phyloP scores from a whole-genome alignment of 139 green algal genomes.

The Micractinium conductrix region DNA sequence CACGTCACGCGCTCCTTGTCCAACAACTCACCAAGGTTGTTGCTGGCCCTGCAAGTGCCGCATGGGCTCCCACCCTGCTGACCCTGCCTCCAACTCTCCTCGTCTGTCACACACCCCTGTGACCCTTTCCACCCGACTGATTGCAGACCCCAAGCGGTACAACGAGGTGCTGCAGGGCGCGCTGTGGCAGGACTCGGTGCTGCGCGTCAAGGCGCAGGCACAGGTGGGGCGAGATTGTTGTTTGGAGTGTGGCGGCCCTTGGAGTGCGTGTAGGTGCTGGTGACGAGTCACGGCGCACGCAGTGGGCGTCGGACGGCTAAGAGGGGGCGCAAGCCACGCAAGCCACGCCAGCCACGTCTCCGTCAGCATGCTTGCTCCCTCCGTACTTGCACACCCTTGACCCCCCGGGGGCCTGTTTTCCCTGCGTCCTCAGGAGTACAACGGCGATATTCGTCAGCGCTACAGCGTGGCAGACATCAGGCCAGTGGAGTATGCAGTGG shows the following conservation, averaged over 20 bases:
- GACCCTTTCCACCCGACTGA: too few relatives aligned
- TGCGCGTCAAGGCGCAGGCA: conserved; percentile 33
- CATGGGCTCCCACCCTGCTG: too few relatives aligned
- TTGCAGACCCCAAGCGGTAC: conserved; percentile 14
- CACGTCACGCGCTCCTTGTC: background rate
- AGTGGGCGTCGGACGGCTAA: background rate
- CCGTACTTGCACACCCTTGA: background rate
- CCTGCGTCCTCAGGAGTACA: conserved; percentile 63
- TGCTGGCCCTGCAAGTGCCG: too few relatives aligned
- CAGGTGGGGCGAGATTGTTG: conserved; percentile 41
- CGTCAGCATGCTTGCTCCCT: background rate
- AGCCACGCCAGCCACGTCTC: background rate
- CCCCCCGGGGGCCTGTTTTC: background rate
- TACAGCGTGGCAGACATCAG: conserved; percentile 59
- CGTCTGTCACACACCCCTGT: background rate
- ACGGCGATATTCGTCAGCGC: conserved; percentile 69
- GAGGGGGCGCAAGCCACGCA: too few relatives aligned
- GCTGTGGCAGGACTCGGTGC: conserved; percentile 23
- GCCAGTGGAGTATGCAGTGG: conserved; percentile 55
- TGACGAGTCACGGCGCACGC: background rate
- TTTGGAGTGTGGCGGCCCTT: too few relatives aligned
- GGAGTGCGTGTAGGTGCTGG: background rate
- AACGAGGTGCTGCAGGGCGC: background rate
- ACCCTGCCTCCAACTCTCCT: too few relatives aligned
- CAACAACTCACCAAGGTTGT: background rate